phyloP scores from a whole-genome alignment of 139 green algal species.

The Helicosporidium sp. region DNA sequence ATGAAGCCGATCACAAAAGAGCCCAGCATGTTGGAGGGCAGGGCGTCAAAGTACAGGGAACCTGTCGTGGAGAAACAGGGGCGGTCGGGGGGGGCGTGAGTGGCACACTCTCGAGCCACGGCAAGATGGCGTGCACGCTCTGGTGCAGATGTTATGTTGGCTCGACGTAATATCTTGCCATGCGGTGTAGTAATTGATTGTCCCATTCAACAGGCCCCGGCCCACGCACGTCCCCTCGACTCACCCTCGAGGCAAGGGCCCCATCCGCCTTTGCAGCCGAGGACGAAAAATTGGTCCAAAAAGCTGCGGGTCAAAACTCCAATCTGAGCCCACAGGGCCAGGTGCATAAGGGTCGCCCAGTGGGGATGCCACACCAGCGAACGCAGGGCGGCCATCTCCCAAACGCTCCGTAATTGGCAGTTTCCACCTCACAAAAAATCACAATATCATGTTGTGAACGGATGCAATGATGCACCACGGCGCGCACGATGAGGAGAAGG shows the following conservation, averaged over 20 bases:
- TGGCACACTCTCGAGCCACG: too few species aligned
- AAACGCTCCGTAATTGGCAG: too few species aligned
- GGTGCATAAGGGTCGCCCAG: conserved; percentile 21
- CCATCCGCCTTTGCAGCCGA: conserved; percentile 25
- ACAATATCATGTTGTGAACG: too few species aligned
- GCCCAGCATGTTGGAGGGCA: conserved; percentile 53
- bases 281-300: conserved; percentile 20
- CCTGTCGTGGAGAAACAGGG: neutral
- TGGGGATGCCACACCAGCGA: too few species aligned
- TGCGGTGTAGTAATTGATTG: neutral
- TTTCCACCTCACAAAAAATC: too few species aligned
- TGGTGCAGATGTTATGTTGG: neutral
- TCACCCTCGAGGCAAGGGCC: conserved; percentile 23
- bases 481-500: too few species aligned
- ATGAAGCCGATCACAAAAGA: conserved; percentile 53
- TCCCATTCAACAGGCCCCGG: neutral
- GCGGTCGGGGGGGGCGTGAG: too few species aligned
- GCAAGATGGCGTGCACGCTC: too few species aligned
- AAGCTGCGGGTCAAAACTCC: conserved; percentile 27
- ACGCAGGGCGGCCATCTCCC: too few species aligned
- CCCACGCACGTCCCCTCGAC: conserved; percentile 1
- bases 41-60: conserved; percentile 44
- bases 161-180: neutral
- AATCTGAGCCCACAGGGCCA: conserved; percentile 24
- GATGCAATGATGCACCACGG: too few species aligned